These are phyloP conservation scores for Vitis rotundifolia DNA, from an alignment of 164 flowering plant genomes.

Conservation along the genomic window DNA sequence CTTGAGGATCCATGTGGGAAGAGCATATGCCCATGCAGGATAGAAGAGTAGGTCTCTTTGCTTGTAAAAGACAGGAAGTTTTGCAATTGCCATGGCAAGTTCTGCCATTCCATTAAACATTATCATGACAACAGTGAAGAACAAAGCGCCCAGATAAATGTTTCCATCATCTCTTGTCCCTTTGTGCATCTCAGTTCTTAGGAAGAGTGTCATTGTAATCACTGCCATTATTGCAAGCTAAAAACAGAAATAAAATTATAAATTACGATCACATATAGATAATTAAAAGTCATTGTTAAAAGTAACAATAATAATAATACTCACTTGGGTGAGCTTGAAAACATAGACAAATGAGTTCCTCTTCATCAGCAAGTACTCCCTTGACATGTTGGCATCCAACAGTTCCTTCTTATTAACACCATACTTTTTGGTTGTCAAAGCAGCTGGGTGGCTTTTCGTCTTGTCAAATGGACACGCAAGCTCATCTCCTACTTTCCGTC, in stretches of 20 bases:
- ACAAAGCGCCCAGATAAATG: conserved; percentile 44
- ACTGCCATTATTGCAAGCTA: conserved; percentile 39
- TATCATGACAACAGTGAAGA: conserved; percentile 30
- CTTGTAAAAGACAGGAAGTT: conserved; percentile 60
- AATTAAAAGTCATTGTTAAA: neutral
- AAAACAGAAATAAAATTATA: neutral
- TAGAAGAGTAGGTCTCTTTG: conserved; percentile 52
- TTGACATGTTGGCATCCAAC: conserved; percentile 41
- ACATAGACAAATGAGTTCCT: conserved; percentile 58
- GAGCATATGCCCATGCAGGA: conserved; percentile 59
- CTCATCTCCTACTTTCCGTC: conserved; percentile 41
- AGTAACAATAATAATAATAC: conserved; percentile 1
- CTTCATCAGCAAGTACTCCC: conserved; percentile 57
- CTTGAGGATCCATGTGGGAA: conserved; percentile 57
- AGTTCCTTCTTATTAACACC: conserved; percentile 46
- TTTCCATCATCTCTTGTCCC: conserved; percentile 26
- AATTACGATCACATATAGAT: neutral
- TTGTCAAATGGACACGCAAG: conserved; percentile 52
- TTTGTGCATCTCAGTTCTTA: conserved; percentile 43
- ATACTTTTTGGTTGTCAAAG: conserved; percentile 42
- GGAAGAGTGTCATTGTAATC: conserved; percentile 39
- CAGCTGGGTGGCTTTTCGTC: conserved; percentile 55
- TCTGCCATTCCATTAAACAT: conserved; percentile 54
- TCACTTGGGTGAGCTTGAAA: conserved; percentile 47
- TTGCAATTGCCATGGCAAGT: conserved; percentile 39